Percentiles rank a stretch among this genome's conserved stretches.
These are phyloP conservation scores for Arabidopsis arenosa DNA, from an alignment of 345 rosid genomes.

Conservation along the genomic window DNA sequence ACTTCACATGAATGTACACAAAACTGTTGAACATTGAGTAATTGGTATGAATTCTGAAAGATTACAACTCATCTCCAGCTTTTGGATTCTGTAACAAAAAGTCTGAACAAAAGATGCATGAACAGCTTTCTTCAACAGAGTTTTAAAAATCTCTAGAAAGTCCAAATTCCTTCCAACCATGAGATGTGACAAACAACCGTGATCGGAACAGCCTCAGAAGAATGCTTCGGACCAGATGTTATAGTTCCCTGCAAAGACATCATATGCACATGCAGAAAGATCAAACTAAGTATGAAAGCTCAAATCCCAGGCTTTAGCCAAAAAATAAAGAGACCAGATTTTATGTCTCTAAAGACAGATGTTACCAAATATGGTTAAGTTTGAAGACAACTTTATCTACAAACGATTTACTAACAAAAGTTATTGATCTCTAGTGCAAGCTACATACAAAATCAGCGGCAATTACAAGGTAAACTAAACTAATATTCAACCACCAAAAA, in stretches of 20 bases:
- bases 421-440: neutral
- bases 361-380: neutral
- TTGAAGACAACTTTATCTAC: neutral
- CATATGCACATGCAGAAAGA: neutral
- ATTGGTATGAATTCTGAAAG: no score
- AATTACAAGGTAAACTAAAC: neutral
- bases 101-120: constrained; percentile 30
- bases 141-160: constrained; percentile 47
- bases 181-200: constrained; percentile 50
- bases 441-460: neutral
- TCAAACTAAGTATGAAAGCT: neutral
- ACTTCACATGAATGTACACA: neutral
- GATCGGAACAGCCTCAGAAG: constrained; percentile 69
- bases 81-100: neutral
- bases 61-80: neutral
- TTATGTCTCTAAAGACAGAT: neutral
- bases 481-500: neutral
- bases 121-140: constrained; percentile 61
- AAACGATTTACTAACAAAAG: neutral
- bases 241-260: constrained; percentile 66
- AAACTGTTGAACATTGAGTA: no score
- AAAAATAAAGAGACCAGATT: neutral
- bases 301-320: neutral
- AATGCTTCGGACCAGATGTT: constrained; percentile 57
- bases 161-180: constrained; percentile 28